Evolutionary conservation across 352 stramenopile species (phyloP).

Genomic region (Blastocystis sp.): DNA sequence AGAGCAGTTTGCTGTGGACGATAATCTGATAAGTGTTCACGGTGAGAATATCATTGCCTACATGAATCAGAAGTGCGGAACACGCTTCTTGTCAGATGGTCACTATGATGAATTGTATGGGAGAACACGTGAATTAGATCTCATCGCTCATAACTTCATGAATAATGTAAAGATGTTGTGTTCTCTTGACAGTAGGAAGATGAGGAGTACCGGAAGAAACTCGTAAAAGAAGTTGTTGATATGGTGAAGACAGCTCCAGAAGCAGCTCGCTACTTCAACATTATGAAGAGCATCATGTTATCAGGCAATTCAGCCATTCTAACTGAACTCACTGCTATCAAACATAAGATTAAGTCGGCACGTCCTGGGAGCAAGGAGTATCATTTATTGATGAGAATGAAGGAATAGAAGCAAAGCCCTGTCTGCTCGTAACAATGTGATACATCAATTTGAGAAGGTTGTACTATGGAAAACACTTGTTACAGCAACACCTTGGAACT

Average conservation of each 20-base stretch:
- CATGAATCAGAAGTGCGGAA: conserved; percentile 49
- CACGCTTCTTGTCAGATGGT: background rate
- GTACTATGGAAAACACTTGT: conserved; percentile 30
- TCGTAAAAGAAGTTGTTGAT: conserved; percentile 2
- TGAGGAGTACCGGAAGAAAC: conserved; percentile 20
- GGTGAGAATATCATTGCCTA: conserved; percentile 55
- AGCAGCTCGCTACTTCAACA: conserved; percentile 32
- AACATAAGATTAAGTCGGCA: conserved; percentile 1
- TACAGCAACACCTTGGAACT: background rate
- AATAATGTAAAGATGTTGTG: background rate
- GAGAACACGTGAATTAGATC: background rate
- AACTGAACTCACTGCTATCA: background rate
- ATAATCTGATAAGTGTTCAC: background rate
- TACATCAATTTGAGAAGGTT: conserved; percentile 59
- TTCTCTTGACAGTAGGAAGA: background rate
- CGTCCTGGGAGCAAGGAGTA: conserved; percentile 16
- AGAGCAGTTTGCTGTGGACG: conserved; percentile 2
- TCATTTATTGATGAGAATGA: background rate
- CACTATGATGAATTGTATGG: conserved; percentile 49
- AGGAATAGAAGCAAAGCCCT: conserved; percentile 33
- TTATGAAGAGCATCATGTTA: conserved; percentile 53
- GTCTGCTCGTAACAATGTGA: conserved; percentile 36
- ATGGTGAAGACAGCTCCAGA: background rate
- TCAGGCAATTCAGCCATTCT: conserved; percentile 11
- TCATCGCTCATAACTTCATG: conserved; percentile 50